phyloP scores from a whole-genome alignment of 805 yeast species.

The Starmera dryadoides region DNA sequence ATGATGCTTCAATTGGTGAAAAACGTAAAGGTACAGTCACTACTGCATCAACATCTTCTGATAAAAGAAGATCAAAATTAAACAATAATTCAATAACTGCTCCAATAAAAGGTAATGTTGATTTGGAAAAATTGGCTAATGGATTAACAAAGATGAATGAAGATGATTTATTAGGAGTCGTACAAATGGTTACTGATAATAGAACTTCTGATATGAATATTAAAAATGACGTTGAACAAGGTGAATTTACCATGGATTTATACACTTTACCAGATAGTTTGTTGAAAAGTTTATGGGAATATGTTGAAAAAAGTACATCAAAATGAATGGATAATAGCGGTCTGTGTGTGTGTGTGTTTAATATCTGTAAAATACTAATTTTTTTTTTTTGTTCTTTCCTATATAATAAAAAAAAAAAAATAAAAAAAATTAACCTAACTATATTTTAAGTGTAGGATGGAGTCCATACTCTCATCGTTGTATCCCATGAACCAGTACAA shows the following conservation, averaged over 20 bases:
- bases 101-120: conserved; percentile 71
- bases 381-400: no score
- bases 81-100: conserved; percentile 21
- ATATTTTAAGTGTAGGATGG: no score
- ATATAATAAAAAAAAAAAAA: no score
- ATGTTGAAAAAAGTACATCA: conserved; percentile 73
- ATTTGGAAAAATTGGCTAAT: conserved; percentile 84
- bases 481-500: conserved; percentile 78
- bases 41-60: conserved; percentile 14
- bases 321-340: no score
- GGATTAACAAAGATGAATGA: conserved; percentile 83
- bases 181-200: conserved; percentile 96
- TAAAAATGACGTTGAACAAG: conserved; percentile 92
- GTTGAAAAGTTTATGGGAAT: conserved; percentile 91
- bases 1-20: conserved; percentile 22
- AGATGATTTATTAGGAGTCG: conserved; percentile 90
- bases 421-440: no score
- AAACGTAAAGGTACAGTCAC: no score
- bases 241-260: conserved; percentile 95
- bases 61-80: conserved; percentile 22
- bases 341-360: no score
- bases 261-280: conserved; percentile 88
- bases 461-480: conserved; percentile 62
- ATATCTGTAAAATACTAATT: no score
- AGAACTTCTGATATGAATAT: conserved; percentile 92